These are phyloP conservation scores for Aspergillus hiratsukae DNA, from an alignment of 2,329 filamentous ascomycete species.

Conservation along the genomic window DNA sequence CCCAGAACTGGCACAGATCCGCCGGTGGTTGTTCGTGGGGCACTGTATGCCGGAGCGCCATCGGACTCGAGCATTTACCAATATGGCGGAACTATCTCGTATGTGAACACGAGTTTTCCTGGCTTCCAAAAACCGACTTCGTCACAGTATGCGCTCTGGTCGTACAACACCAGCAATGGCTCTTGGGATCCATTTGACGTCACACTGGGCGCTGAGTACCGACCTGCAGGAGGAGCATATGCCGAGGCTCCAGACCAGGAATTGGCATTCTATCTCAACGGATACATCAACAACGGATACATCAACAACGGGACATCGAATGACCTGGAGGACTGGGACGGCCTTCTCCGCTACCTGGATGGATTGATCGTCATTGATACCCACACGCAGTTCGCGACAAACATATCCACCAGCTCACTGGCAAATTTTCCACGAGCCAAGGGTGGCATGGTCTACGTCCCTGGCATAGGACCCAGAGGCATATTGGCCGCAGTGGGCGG, in stretches of 20 bases:
- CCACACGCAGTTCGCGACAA: constrained; percentile 28
- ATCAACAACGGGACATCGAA: constrained; percentile 34
- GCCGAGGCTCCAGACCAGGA: constrained; percentile 35
- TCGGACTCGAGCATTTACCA: constrained; percentile 24
- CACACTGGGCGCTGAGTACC: constrained; percentile 14
- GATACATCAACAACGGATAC: constrained; percentile 35
- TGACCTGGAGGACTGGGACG: constrained; percentile 10
- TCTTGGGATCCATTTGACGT: constrained; percentile 27
- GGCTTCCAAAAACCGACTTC: constrained; percentile 21
- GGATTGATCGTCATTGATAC: constrained; percentile 42
- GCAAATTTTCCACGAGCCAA: constrained; percentile 31
- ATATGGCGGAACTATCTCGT: constrained; percentile 29
- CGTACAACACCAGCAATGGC: constrained; percentile 18
- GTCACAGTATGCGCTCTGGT: constrained; percentile 28
- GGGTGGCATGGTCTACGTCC: constrained; percentile 37
- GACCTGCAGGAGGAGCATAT: constrained; percentile 34
- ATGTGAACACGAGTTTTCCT: constrained; percentile 25
- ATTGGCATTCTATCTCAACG: constrained; percentile 39
- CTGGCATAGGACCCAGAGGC: constrained; percentile 32
- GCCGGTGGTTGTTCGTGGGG: constrained; percentile 24
- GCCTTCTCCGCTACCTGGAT: constrained; percentile 21
- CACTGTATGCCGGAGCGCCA: constrained; percentile 22
- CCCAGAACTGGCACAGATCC: constrained; percentile 18
- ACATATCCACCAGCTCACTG: constrained; percentile 35
- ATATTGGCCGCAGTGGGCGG: constrained; percentile 40